phyloP scores from a whole-genome alignment of 2,329 filamentous ascomycete species.

The Fusarium coffeatum region DNA sequence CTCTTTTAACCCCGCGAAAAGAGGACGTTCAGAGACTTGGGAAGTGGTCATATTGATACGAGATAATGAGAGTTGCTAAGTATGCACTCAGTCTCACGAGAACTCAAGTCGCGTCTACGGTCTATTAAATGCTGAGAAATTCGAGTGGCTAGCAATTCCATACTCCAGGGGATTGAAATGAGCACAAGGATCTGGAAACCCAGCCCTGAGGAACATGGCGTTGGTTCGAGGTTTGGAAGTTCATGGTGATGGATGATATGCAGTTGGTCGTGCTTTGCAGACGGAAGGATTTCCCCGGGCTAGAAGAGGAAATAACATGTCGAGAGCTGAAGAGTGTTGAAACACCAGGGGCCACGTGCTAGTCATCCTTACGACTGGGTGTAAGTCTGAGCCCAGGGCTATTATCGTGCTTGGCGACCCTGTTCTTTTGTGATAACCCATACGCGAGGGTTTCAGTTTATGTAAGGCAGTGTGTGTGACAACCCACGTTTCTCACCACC shows the following conservation, averaged over 20 bases:
- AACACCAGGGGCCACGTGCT: background rate
- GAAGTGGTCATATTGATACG: conserved; percentile 4
- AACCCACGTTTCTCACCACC: conserved; percentile 26
- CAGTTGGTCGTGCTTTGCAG: conserved; percentile 33
- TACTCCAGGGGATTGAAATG: conserved; percentile 1
- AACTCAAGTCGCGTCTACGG: background rate
- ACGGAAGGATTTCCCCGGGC: conserved; percentile 25
- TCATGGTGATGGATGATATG: conserved; percentile 13
- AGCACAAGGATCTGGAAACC: conserved; percentile 3
- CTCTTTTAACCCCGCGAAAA: background rate
- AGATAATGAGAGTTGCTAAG: background rate
- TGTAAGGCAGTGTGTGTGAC: conserved; percentile 18
- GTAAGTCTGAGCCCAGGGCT: background rate
- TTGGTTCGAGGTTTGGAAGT: conserved; percentile 7
- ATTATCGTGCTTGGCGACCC: background rate
- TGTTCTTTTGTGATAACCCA: background rate
- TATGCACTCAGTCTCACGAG: background rate
- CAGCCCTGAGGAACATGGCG: conserved; percentile 5
- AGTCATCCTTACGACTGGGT: background rate
- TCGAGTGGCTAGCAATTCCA: background rate
- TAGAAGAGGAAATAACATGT: conserved; percentile 19
- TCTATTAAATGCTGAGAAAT: conserved; percentile 2
- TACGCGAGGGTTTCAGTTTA: conserved; percentile 22
- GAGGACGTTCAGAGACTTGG: background rate
- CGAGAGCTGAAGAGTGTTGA: conserved; percentile 27